Conservation (phyloP, 177 flowering plant genomes). For the Vitis hybrid region DNA sequence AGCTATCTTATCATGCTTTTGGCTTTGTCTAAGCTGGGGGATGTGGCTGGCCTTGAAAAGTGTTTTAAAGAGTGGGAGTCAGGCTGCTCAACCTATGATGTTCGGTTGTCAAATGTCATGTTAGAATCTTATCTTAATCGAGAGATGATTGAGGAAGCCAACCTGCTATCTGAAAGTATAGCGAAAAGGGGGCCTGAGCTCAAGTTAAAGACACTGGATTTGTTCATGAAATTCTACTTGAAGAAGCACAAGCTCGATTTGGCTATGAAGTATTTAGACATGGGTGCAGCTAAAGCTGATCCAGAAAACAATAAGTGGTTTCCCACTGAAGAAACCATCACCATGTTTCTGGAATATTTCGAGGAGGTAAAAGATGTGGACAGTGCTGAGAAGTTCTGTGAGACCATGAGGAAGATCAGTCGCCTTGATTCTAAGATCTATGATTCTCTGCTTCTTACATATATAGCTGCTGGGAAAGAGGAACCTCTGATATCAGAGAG, state of each 20-base stretch:
- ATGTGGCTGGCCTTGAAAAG: conserved; percentile 28
- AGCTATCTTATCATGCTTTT: conserved; percentile 49
- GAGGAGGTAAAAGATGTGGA: conserved; percentile 26
- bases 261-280: conserved; percentile 35
- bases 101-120: conserved; percentile 35
- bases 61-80: conserved; percentile 52
- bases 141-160: conserved; percentile 44
- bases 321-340: conserved; percentile 21
- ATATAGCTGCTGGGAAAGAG: conserved; percentile 12
- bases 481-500: conserved; percentile 6
- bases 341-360: conserved; percentile 26
- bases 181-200: conserved; percentile 19
- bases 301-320: conserved; percentile 14
- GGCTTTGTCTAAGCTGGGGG: conserved; percentile 37
- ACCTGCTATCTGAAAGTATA: conserved; percentile 21
- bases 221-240: conserved; percentile 32
- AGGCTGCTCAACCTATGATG: conserved; percentile 28
- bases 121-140: conserved; percentile 33
- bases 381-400: conserved; percentile 20
- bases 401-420: conserved; percentile 21
- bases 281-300: conserved; percentile 18
- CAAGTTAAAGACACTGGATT: conserved; percentile 22
- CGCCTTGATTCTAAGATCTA: conserved; percentile 10
- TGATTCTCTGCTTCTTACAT: conserved; percentile 13
- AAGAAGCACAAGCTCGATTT: conserved; percentile 26